Evolutionary conservation across 352 stramenopile species (phyloP).

Genomic region (Thraustochytrium sp.): DNA sequence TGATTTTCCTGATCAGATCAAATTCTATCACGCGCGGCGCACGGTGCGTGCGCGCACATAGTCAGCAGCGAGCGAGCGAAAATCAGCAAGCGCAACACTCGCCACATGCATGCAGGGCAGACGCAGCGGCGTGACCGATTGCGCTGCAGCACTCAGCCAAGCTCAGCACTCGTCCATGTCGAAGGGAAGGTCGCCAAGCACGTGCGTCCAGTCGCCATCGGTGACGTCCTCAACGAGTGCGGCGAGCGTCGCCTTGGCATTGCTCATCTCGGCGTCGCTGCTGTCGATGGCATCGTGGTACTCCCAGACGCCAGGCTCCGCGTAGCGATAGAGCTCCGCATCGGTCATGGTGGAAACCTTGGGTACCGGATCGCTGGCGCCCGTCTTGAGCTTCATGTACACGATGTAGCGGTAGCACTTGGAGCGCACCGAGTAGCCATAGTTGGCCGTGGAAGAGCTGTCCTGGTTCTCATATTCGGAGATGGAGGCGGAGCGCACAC

Average conservation of each 20-base stretch:
- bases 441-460: background rate
- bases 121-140: too few species aligned
- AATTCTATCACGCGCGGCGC: too few species aligned
- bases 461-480: background rate
- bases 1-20: too few species aligned
- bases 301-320: background rate
- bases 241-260: background rate
- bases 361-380: background rate
- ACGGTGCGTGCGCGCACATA: too few species aligned
- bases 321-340: constrained; percentile 18
- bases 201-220: constrained; percentile 15
- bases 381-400: background rate
- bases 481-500: background rate
- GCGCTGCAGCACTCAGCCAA: too few species aligned
- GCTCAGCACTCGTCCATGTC: too few species aligned
- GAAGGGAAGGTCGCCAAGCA: background rate
- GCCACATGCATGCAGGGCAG: too few species aligned
- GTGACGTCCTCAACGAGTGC: background rate
- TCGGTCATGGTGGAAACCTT: background rate
- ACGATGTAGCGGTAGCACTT: constrained; percentile 5
- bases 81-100: too few species aligned
- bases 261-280: background rate
- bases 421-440: constrained; percentile 14
- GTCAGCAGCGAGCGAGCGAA: too few species aligned
- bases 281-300: background rate